Evolutionary conservation across 192 early-diverging fungal species (phyloP), one percentile per base, ranked within the genome.

Genomic region (Backusella parvicylindrica): DNA sequence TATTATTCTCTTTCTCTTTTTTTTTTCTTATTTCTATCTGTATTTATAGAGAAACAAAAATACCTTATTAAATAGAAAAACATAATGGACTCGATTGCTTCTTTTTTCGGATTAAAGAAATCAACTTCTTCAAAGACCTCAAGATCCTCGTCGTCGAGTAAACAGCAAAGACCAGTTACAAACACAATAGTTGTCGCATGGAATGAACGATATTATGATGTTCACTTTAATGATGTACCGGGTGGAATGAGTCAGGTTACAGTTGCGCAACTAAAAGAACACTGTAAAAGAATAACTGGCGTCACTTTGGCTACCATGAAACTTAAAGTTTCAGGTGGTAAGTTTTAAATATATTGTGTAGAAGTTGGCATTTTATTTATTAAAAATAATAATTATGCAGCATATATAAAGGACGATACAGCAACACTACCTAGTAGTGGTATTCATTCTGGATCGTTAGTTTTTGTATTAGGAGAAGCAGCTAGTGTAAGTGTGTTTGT

Each of bases 241-340:
- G 43, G 47, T 31, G 77, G 53, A 31, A 69, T 88, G 7, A 76
- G 80, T 23, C 68, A 77, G 28, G 85, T 90, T n/a, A 92, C 89
- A 18, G 83, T 97, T n/a, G 86, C 84, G 2, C 85, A 92, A 53
- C 80, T 97, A 69, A 88, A 94, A 68, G 90, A 92, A 40, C 82
- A 87, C 40, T 91, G 92, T 67, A 89, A 91, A 56, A 86, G 88
- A 64, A 81, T 87, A 15, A 92, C 94, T 0, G 91, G 92, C 15
- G 91, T 97, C 6, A 94, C 95, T 11, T 80, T 86, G 16, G 90
- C 89, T 47, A 88, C 86, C n/a, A 89, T 95, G 82, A 93, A 91
- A 71, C 81, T 97, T 16, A 78, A 93, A 23, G 83, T 86, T 56
- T 88, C 88, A 50, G 94, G 92, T 71, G 92, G 92, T 92, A 87